Base-by-base conservation (phyloP, 2,329 filamentous ascomycete species). In the Cladophialophora immunda region DNA sequence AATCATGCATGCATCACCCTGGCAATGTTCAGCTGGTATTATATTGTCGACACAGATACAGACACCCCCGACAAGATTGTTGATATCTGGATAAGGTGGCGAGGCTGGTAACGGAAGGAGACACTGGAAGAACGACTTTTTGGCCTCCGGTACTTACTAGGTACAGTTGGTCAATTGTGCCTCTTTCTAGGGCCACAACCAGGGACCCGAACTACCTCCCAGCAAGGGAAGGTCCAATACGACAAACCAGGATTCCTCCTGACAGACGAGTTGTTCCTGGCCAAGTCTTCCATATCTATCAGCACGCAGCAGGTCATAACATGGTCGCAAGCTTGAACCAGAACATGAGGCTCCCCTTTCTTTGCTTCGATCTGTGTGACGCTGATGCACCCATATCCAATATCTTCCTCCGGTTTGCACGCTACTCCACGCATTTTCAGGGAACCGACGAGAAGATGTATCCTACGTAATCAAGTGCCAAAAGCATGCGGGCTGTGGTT, bases 1-100 rank as follows among this genome's bases (percentile, higher is more conserved):
- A 94, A 94, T 73, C 92, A 95, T 79, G 88, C 91, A 38, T 95
- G 92, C 76, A 90, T 94, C 71, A 86, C 91, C 1, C 89, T 90
- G 0, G 89, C 88, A 0, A 86, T 87, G 30, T 92, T 89, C 78
- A 87, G 85, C 1, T 92, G 87, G 84, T 95, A 93, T 78, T 80
- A 93, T 22, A 81, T 94, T 36, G 87, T 94, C 1, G 91, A 94
- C 77, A 87, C 86, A 30, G 81, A 84, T 56, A 69, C 70, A 58
- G 78, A 77, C 17, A 78, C 81, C 60, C 84, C 82, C 0, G 80
- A 89, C 66, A 84, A 86, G 72, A 83, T 92, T 67, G 82, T 92
- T n/a, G 92, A 94, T 81, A 85, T 94, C 25, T 94, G 91, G 91
- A 81, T 85, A 17, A 81, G 90, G 68, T 90, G 88, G 84, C 84